Evolutionary conservation across 108 stramenopile species (phyloP), one percentile per base, ranked within the genome.

Genomic region (Seminavis robusta): DNA sequence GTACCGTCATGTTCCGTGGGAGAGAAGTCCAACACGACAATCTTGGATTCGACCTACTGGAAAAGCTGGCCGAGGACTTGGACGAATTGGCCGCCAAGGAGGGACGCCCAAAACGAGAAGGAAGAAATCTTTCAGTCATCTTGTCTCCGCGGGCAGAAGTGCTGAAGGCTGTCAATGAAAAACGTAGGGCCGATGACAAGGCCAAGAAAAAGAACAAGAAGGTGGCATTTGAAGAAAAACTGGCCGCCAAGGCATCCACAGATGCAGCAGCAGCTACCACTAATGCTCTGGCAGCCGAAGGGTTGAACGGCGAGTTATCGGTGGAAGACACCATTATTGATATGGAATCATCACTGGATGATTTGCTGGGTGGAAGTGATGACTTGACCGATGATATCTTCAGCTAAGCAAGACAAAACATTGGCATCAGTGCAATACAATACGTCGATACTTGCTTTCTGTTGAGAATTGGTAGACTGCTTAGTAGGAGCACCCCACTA

Each of bases 1-100:
- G 71, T 23, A 76, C 84, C n/a, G 74, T 94, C 19, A 69, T 74
- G 61, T 89, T 94, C 58, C 78, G 81, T 40, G 93, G 93, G 7
- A 59, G 92, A 10, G 89, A 94, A 52, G 67, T 88, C 4, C 83
- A 86, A 55, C 87, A 88, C 61, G 84, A 85, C 56, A 69, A 81
- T 21, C 63, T 89, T 17, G 92, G 88, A 15, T 73, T 72, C 44
- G 83, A 88, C 8, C 51, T 94, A 16, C 56, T 90, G 65, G 72
- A 79, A 1, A 69, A 69, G 39, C 47, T 94, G 46, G 79, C 86
- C 1, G 60, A 53, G 10, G 92, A 88, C 43, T 62, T 94, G 56
- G 73, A 65, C 26, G 60, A 74, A 21, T 47, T 81, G 36, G 65
- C 60, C 34, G 64, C 62, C 25, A 80, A 71, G 61, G 89, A 94